Base-by-base conservation (phyloP, 768 basidiomycete species). In the Holtermanniella nyarrowii region DNA sequence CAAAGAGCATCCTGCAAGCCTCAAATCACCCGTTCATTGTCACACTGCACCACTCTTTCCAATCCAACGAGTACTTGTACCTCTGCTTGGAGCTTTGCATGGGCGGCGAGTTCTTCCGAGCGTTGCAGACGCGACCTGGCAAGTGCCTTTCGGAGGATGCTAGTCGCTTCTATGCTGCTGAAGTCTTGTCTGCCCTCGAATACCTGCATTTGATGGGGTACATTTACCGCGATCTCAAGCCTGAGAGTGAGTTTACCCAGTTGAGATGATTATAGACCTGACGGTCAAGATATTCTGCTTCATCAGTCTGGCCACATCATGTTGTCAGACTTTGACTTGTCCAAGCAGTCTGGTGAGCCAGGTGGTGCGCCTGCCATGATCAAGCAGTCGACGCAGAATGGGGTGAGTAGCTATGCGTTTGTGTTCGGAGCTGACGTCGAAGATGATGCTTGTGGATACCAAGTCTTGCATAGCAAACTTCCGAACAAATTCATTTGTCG, bases 11-110 rank as follows among this genome's bases (percentile, higher is more conserved):
- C 60, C 80, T 99, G 41, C 93, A 93, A 7, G 93, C 91, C 21
- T 88, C 95, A 26, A 99, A 99, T 67, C 95, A 97, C 70, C 95
- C 95, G 1, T 99, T 99, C 78, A 99, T 99, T 74, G 93, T 99
- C 64, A 97, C 95, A 22, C 81, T 99, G 31, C 86, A 96, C 74
- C 95, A 99, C 74, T 96, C 93, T 3, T 99, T 99, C 77, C 95
- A 99, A 74, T 96, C 90, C 13, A 88, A 91, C 62, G 86, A 88
- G 53, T 95, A 95, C 73, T 81, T 99, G 24, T 99, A 96, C 74
- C 93, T 97, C 72, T 65, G 67, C 40, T 52, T 62, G 27, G 65
- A 96, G 74, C 97, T 96, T 74, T 99, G 95, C 75, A 91, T 95
- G 81, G 88, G 95, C 27, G 95, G 95, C 52, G 95, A 99, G 69